phyloP scores from a whole-genome alignment of 495 filamentous ascomycete genomes.

The Friedmanniomyces simplex region DNA sequence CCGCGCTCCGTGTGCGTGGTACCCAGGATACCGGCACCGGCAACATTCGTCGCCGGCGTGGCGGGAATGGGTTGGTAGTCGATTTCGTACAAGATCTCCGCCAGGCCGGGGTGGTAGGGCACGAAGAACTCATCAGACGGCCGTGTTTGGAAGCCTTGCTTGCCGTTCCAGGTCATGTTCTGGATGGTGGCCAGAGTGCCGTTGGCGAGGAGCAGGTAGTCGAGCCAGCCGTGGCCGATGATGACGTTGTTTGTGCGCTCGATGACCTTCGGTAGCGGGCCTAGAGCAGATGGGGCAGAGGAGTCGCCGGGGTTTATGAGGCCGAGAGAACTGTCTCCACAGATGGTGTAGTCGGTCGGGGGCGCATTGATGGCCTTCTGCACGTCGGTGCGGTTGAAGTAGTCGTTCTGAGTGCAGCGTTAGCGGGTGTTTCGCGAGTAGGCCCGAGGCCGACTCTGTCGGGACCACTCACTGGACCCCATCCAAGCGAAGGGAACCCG shows the following conservation, averaged over 20 bases:
- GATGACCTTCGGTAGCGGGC: constrained; percentile 49
- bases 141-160: constrained; percentile 48
- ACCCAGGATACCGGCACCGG: constrained; percentile 51
- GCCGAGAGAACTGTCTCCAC: constrained; percentile 13
- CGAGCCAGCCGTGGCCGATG: constrained; percentile 56
- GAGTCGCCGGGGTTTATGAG: constrained; percentile 8
- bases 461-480: constrained; percentile 27
- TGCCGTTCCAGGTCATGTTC: constrained; percentile 75
- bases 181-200: constrained; percentile 62
- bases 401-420: constrained; percentile 26
- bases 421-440: not conserved
- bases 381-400: constrained; percentile 50
- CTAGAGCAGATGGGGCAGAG: constrained; percentile 4
- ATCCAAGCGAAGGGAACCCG: constrained; percentile 15
- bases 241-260: constrained; percentile 56
- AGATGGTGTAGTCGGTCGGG: constrained; percentile 20
- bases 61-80: constrained; percentile 13
- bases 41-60: constrained; percentile 27
- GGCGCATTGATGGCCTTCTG: constrained; percentile 51
- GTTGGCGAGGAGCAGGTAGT: constrained; percentile 52
- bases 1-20: constrained; percentile 55
- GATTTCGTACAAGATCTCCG: constrained; percentile 12
- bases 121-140: constrained; percentile 53
- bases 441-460: not conserved
- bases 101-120: constrained; percentile 43